Evolutionary conservation across 176 grass and related monocot genomes (phyloP).

Genomic region (Typha latifolia): DNA sequence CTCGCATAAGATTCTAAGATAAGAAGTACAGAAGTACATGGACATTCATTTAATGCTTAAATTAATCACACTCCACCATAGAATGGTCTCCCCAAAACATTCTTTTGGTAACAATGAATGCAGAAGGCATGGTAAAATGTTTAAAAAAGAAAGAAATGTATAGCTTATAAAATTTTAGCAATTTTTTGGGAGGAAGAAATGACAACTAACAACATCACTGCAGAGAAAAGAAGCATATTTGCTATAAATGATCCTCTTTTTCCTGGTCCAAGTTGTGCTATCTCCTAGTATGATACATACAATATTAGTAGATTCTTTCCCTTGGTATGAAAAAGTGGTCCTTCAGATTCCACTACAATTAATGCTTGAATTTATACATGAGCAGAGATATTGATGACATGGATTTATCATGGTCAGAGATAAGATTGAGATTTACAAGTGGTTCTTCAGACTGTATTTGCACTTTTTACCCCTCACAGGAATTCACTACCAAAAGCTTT

Average conservation of each 20-base stretch:
- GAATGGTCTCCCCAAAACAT: conserved; percentile 18
- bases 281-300: neutral
- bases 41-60: neutral
- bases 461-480: no score
- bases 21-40: neutral
- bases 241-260: no score
- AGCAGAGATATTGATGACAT: neutral
- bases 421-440: no score
- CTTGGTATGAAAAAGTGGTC: neutral
- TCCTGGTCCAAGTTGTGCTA: no score
- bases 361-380: neutral
- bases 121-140: neutral
- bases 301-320: neutral
- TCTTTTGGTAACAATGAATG: conserved; percentile 1
- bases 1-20: neutral
- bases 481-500: no score
- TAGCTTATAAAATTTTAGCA: neutral
- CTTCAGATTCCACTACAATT: neutral
- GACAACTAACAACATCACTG: neutral
- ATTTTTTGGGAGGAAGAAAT: no score
- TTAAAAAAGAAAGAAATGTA: neutral
- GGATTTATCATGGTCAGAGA: no score
- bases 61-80: neutral
- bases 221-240: neutral
- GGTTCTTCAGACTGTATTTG: no score